Evolutionary conservation across 805 yeast species (phyloP), one percentile per base, ranked within the genome.

Genomic region (Pichia rugopelliculosa): DNA sequence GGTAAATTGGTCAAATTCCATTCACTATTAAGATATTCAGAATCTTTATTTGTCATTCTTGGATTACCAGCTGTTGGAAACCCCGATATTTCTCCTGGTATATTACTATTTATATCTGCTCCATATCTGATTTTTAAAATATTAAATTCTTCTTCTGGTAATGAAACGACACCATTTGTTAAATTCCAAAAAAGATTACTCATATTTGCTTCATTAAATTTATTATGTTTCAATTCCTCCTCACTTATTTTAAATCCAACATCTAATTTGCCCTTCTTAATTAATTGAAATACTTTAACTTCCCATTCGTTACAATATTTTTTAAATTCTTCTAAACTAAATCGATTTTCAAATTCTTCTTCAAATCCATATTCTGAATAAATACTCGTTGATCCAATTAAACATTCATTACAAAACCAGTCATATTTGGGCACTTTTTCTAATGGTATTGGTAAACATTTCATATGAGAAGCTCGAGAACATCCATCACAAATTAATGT

Each of bases 361-460:
- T 84, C 90, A 62, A 91, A 90, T 0, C 95, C 96, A 59, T 87
- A 90, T 53, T 81, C 89, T 1, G 93, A 91, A 37, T 87, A 83
- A 9, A 30, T 37, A 17, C 52, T 42, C 6, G 48, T 39, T 0
- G 67, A 60, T 0, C 96, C 96, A 13, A 84, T 71, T n/a, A 90
- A 68, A 64, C 98, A 90, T 48, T 75, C 76, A 43, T 83, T 84
- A 62, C 98, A 90, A 59, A 74, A 82, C 96, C 96, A 90, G 17
- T 71, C 75, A 11, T 76, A 77, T 23, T 69, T 59, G 0, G 90
- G 89, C 2, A 82, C 66, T 3, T 57, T 56, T 0, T 64, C 59
- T 22, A 84, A 54, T 1, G 80, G 80, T 2, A 44, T 22, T 5
- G 42, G 23, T n/a, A 88, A 66, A 59, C 96, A 88, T 36, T 68